Base-by-base conservation (phyloP, 129 eudicot genomes). In the Flaveria ramosissima region DNA sequence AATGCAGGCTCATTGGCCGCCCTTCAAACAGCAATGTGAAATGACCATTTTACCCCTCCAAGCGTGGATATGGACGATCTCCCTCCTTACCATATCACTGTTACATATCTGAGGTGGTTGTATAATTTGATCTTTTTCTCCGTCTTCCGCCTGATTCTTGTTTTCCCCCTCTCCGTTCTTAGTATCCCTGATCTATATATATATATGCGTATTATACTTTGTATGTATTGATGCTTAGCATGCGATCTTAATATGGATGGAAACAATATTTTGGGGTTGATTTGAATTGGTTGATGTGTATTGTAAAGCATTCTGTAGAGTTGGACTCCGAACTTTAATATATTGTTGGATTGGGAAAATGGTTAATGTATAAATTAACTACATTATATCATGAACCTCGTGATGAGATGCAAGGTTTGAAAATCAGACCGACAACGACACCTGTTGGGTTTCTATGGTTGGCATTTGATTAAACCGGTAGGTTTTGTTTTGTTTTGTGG, bases 1-100 rank as follows among this genome's bases (percentile, higher is more conserved):
- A 92, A 81, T 92, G 98, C 80, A 85, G 98, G 87, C 94, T 92
- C 56, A 92, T 92, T 52, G 98, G 98, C 19, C 92, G 89, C 4
- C 73, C 93, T 43, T 83, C 90, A 19, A 73, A 83, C 57, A 79
- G 53, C 66, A 71, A 77, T 48, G 74, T 65, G 56, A 87, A 84
- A 74, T 86, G 87, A 85, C 74, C 16, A 41, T 32, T 57, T 61
- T 70, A 63, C 61, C 80, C 76, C 68, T 70, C 41, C 39, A 65
- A 47, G 20, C 7, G 10, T 32, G 46, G 46, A 63, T 32, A 30
- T 19, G 26, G 62, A 55, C 2, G 10, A 1, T 16, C 17, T 60
- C 67, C 47, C 30, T 7, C 50, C 41, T 7, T 30, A 30, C 63
- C 76, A 71, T 51, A 50, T 51, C 56, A 57, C 75, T 74, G 79